A percentile compares a stretch with the other conserved stretches of the same genome.
Conservation (phyloP, 1,284 basidiomycete species). For the Malassezia vespertilionis region DNA sequence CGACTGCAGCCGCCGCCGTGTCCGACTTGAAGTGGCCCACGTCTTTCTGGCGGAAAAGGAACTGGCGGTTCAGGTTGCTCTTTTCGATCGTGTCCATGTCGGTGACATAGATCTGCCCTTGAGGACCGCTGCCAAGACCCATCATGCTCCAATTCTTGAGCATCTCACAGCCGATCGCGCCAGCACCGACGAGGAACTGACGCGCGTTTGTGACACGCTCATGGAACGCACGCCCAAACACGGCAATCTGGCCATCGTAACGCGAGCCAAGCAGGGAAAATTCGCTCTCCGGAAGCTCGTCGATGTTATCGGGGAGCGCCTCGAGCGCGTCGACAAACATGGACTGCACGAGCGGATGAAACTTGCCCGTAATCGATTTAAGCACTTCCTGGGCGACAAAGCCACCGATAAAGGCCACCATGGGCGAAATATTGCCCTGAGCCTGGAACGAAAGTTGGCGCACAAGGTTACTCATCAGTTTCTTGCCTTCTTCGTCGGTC, state of each 20-base stretch:
- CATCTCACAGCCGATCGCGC: slow-evolving; percentile 99
- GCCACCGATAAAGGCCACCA: slow-evolving; percentile 88
- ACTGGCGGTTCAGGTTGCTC: slow-evolving; percentile 95
- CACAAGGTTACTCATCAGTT: slow-evolving; percentile 64
- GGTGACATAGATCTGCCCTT: slow-evolving; percentile 82
- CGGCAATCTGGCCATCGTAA: slow-evolving; percentile 90
- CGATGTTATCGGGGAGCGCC: slow-evolving; percentile 52
- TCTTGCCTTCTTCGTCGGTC: slow-evolving; percentile 51
- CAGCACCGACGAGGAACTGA: slow-evolving; percentile 94
- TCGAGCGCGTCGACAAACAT: slow-evolving; percentile 97
- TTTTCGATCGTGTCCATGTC: slow-evolving; percentile 99
- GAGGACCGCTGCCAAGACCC: slow-evolving; percentile 72
- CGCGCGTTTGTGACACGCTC: slow-evolving; percentile 78
- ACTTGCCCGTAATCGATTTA: slow-evolving; percentile 95
- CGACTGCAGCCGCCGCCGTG: slow-evolving; percentile 79
- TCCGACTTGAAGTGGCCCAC: slow-evolving; percentile 96
- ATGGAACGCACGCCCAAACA: slow-evolving; percentile 88
- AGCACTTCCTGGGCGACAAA: slow-evolving; percentile 97
- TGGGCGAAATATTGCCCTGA: slow-evolving; percentile 77
- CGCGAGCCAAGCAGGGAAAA: slow-evolving; percentile 70
- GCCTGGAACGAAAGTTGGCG: slow-evolving; percentile 85
- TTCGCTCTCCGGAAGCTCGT: slow-evolving; percentile 64
- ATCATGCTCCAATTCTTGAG: slow-evolving; percentile 99
- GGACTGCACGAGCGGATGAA: slow-evolving; percentile 90
- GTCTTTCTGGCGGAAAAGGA: slow-evolving; percentile 94